Percentiles rank a stretch among this genome's conserved stretches.
Conservation (phyloP, 345 rosid species). For the Crucihimalaya himalaica region DNA sequence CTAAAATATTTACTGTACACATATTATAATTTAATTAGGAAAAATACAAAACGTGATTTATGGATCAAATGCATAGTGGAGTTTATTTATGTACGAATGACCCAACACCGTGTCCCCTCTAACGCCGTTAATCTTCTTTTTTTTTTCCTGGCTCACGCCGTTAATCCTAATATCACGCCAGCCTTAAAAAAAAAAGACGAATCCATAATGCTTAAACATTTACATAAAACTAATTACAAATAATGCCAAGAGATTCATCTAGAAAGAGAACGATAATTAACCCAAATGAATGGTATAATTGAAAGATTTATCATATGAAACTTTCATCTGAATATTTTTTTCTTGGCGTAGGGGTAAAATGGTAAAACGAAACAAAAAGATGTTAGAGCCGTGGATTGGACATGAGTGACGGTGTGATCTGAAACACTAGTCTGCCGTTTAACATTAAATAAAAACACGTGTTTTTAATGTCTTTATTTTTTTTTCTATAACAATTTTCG, state of each 20-base stretch:
- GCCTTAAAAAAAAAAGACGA: no score
- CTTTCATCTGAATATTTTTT: no score
- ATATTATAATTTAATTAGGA: not conserved
- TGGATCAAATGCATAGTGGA: constrained; percentile 14
- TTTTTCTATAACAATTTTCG: not conserved
- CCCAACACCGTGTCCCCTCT: not conserved
- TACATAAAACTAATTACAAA: no score
- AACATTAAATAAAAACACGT: constrained; percentile 27
- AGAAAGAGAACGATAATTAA: no score
- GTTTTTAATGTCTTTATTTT: constrained; percentile 21
- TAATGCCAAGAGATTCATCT: not conserved
- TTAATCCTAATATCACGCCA: no score
- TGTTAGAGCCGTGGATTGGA: not conserved
- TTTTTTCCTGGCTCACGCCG: not conserved
- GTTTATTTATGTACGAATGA: not conserved
- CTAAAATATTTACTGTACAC: not conserved
- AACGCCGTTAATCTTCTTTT: not conserved
- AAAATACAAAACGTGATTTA: constrained; percentile 30
- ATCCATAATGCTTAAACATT: no score
- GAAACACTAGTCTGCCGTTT: constrained; percentile 23
- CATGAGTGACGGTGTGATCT: constrained; percentile 28
- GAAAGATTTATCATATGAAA: no score
- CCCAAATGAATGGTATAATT: no score
- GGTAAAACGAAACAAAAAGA: not conserved
- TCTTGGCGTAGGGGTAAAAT: not conserved